Base-by-base conservation (phyloP, 352 stramenopile genomes). In the Pythium aquatile region DNA sequence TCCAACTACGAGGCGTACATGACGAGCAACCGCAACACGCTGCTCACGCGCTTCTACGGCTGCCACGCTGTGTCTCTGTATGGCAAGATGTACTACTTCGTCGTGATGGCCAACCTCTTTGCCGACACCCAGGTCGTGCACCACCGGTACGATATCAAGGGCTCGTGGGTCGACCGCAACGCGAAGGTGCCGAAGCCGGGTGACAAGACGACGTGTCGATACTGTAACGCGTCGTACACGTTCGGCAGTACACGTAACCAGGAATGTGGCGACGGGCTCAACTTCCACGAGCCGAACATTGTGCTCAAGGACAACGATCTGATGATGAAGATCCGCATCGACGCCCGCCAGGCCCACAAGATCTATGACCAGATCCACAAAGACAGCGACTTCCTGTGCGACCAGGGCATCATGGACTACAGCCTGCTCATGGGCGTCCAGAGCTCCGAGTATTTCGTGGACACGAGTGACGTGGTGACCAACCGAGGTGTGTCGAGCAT, bases 81-180 rank as follows among this genome's bases (percentile, higher is more conserved):
- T 65, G 88, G 90, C 30, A 93, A 96, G 49, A 93, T 90, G 75
- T 96, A 96, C 75, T 94, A 93, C 71, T 97, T 97, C 61, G 88
- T 97, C 20, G 91, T 97, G 30, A 97, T 97, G 91, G 86, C 77
- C 14, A 97, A 97, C 53, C 57, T 97, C 49, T 96, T 97, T 68
- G 75, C 81, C 2, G 86, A 94, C 40, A 95, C 83, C 8, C 84
- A 93, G 57, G 83, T 88, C 33, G 83, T 97, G 13, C 88, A 97
- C 65, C 85, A 93, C 64, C 83, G 85, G 3, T 98, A 97, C 68
- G 91, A 97, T 66, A 93, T 97, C 60, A 97, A 97, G 74, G 91
- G 91, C 28, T 94, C 82, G 28, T 97, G 88, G 87, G 81, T 97
- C 35, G 84, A 94, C 59, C 79, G 87, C 10, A 94, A 94, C 65